Conservation (phyloP, 192 early-diverging fungal genomes). For the Umbelopsis isabellina region DNA sequence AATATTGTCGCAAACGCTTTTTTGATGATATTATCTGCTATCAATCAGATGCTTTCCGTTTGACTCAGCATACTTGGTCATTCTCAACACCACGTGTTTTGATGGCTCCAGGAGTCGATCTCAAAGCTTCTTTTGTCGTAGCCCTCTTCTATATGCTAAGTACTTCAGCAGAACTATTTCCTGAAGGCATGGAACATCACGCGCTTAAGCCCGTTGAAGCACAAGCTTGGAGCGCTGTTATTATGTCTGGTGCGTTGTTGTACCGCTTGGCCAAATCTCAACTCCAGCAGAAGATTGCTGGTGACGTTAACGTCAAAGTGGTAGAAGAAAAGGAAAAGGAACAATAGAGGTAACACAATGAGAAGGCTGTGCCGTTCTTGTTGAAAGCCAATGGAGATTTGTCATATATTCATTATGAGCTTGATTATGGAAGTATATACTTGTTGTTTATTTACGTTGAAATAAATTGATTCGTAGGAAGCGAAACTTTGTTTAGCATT, state of each 20-base stretch:
- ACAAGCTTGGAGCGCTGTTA: constrained; percentile 32
- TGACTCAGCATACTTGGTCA: constrained; percentile 36
- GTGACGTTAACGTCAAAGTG: not conserved
- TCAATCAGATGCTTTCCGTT: constrained; percentile 36
- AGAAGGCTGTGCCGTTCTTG: not conserved
- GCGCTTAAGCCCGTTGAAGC: constrained; percentile 27
- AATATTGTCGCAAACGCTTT: no score
- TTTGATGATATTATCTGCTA: no score
- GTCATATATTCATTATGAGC: not conserved
- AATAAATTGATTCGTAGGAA: not conserved
- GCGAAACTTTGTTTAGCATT: no score
- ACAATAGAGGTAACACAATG: not conserved
- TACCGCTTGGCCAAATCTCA: constrained; percentile 11
- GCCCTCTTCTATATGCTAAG: constrained; percentile 35
- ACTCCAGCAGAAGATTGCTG: not conserved
- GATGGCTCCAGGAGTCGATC: constrained; percentile 26
- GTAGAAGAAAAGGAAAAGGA: constrained; percentile 15
- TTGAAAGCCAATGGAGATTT: not conserved
- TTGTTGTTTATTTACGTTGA: not conserved
- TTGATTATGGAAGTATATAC: no score
- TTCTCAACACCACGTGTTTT: constrained; percentile 39
- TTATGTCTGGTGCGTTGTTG: constrained; percentile 24
- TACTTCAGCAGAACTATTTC: constrained; percentile 26
- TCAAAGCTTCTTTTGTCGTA: constrained; percentile 30
- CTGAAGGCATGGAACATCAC: constrained; percentile 13